Percentiles rank a stretch among this genome's conserved stretches.
These are phyloP conservation scores for Phialocephala sp. DNA, from an alignment of 2,329 filamentous ascomycete genomes.

Conservation along the genomic window DNA sequence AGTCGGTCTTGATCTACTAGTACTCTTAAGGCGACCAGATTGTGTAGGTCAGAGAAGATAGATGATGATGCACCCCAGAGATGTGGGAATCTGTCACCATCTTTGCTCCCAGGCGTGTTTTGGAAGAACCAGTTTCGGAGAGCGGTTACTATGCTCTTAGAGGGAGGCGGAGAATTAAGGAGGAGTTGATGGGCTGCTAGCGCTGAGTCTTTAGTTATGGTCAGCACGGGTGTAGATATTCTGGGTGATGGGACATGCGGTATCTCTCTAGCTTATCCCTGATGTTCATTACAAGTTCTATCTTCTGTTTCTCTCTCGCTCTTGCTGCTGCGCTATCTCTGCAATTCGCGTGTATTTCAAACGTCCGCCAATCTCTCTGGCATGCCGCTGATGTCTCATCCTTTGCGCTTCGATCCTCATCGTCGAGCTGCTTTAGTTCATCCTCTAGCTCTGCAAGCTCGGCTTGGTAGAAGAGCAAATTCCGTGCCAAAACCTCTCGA, in stretches of 20 bases:
- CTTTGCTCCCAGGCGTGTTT: constrained; percentile 6
- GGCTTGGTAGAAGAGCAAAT: constrained; percentile 31
- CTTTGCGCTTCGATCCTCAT: constrained; percentile 18
- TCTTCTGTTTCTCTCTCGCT: constrained; percentile 20
- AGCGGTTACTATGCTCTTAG: constrained; percentile 29
- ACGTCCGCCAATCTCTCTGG: constrained; percentile 26
- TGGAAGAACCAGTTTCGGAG: constrained; percentile 34
- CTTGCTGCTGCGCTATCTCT: background rate
- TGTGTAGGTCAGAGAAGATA: constrained; percentile 29
- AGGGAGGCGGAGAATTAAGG: constrained; percentile 23
- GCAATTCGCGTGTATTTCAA: constrained; percentile 15
- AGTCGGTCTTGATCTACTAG: constrained; percentile 37
- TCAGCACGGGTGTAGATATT: background rate
- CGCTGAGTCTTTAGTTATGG: constrained; percentile 23
- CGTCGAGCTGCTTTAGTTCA: constrained; percentile 21
- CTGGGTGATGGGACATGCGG: constrained; percentile 17
- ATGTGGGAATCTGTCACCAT: constrained; percentile 13
- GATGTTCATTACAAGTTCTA: constrained; percentile 28
- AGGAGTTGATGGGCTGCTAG: constrained; percentile 29
- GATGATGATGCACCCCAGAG: constrained; percentile 35
- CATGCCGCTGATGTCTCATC: constrained; percentile 19
- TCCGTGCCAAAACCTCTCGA: constrained; percentile 33
- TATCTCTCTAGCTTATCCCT: constrained; percentile 29
- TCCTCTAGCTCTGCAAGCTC: constrained; percentile 33
- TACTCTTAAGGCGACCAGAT: constrained; percentile 39